phyloP scores from a whole-genome alignment of 108 stramenopile species.

The Licmophora abbreviata region DNA sequence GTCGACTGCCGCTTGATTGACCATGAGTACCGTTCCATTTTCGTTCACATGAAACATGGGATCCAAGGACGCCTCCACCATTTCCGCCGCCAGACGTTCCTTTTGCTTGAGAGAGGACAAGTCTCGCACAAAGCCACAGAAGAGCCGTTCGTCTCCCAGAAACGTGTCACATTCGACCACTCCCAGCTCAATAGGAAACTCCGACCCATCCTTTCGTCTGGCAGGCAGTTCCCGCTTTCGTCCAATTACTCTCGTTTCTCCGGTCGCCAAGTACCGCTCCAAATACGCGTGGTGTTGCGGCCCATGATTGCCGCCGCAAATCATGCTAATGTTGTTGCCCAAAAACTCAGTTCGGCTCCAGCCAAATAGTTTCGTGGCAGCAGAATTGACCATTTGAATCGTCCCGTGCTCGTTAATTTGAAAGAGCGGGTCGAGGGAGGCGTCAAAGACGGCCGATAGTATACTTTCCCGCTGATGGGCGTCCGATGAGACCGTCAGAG shows the following conservation, averaged over 20 bases:
- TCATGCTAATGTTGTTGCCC: constrained; percentile 8
- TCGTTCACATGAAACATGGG: constrained; percentile 20
- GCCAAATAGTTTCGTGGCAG: constrained; percentile 7
- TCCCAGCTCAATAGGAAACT: constrained; percentile 33
- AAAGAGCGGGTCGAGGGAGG: constrained; percentile 24
- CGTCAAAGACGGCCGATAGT: constrained; percentile 12
- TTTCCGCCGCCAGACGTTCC: not conserved
- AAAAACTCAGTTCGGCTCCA: constrained; percentile 7
- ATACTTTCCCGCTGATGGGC: constrained; percentile 3
- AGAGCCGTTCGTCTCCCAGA: constrained; percentile 15
- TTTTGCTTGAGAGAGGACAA: constrained; percentile 5
- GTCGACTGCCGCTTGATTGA: constrained; percentile 7
- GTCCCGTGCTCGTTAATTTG: constrained; percentile 10
- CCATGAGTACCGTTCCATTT: constrained; percentile 8
- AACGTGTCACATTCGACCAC: constrained; percentile 18
- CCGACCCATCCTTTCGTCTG: constrained; percentile 22
- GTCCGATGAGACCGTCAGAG: not conserved
- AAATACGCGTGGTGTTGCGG: constrained; percentile 19
- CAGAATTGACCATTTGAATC: constrained; percentile 13
- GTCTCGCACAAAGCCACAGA: constrained; percentile 39
- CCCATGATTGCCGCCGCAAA: constrained; percentile 6
- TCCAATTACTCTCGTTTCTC: constrained; percentile 18
- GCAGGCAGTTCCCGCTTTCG: constrained; percentile 19
- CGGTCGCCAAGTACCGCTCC: constrained; percentile 25
- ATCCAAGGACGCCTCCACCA: constrained; percentile 4